phyloP scores from a whole-genome alignment of 192 early-diverging fungal genomes.

The Gaertneriomyces sp. region DNA sequence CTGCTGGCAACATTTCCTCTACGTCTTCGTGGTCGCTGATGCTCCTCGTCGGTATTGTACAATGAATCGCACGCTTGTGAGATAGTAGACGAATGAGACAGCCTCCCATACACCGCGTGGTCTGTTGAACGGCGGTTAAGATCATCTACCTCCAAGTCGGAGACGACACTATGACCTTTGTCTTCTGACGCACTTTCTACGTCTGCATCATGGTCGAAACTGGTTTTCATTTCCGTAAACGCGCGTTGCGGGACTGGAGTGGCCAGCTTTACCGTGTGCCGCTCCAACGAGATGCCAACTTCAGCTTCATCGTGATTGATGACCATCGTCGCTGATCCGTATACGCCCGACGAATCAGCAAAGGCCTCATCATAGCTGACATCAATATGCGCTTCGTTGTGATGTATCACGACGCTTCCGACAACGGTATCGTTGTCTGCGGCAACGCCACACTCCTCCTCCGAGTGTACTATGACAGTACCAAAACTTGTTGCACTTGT shows the following conservation, averaged over 20 bases:
- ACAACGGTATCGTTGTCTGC: background rate
- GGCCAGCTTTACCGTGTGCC: background rate
- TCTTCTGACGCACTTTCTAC: slow-evolving; percentile 1
- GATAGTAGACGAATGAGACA: background rate
- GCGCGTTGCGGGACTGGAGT: background rate
- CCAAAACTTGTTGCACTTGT: slow-evolving; percentile 6
- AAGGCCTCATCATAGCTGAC: background rate
- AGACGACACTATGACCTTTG: too few relatives aligned
- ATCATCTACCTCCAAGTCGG: too few relatives aligned
- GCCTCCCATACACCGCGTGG: too few relatives aligned
- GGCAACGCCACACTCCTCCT: background rate
- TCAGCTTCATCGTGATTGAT: slow-evolving; percentile 8
- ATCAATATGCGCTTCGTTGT: background rate
- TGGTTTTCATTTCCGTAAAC: background rate
- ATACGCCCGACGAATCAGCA: background rate
- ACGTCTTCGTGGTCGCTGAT: background rate
- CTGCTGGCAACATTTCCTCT: slow-evolving; percentile 15
- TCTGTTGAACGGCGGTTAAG: too few relatives aligned
- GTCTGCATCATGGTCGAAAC: background rate
- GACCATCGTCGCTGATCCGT: slow-evolving; percentile 19
- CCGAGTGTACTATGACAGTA: slow-evolving; percentile 17
- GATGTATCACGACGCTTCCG: slow-evolving; percentile 3
- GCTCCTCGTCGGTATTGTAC: slow-evolving; percentile 14
- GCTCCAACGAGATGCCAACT: slow-evolving; percentile 5
- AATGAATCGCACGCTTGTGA: slow-evolving; percentile 4